These are phyloP conservation scores for Cyberlindnera petersonii DNA, from an alignment of 805 yeast genomes.

Conservation along the genomic window DNA sequence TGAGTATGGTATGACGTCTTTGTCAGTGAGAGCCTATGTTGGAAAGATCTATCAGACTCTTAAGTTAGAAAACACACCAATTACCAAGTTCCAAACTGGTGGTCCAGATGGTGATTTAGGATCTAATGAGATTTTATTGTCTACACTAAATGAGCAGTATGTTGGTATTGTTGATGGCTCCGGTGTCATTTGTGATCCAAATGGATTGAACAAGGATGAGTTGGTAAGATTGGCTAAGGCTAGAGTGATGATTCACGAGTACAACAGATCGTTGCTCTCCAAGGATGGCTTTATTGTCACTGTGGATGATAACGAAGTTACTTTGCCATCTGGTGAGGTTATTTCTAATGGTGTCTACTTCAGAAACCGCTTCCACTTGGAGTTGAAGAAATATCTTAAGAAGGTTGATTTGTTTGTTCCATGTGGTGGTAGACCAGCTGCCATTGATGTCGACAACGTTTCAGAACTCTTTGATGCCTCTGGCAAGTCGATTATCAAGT, in stretches of 20 bases:
- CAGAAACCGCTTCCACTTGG: slow-evolving; percentile 86
- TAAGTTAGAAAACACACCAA: slow-evolving; percentile 49
- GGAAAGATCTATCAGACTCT: slow-evolving; percentile 81
- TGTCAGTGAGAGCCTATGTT: slow-evolving; percentile 89
- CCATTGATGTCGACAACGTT: slow-evolving; percentile 85
- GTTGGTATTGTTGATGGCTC: slow-evolving; percentile 93
- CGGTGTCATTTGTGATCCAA: slow-evolving; percentile 90
- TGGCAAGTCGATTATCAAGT: slow-evolving; percentile 75
- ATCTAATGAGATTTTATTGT: slow-evolving; percentile 86
- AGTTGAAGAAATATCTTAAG: slow-evolving; percentile 58
- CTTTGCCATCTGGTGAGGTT: slow-evolving; percentile 66
- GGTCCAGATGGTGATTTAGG: slow-evolving; percentile 99
- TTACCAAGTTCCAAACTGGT: slow-evolving; percentile 91
- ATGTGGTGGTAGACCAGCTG: slow-evolving; percentile 98
- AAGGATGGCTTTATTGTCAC: slow-evolving; percentile 74
- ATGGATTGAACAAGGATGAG: slow-evolving; percentile 81
- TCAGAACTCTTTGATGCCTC: slow-evolving; percentile 62
- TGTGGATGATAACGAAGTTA: slow-evolving; percentile 79
- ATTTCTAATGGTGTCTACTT: slow-evolving; percentile 84
- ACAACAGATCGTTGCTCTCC: slow-evolving; percentile 63
- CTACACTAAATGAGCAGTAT: slow-evolving; percentile 71
- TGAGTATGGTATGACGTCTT: slow-evolving; percentile 95
- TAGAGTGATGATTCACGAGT: slow-evolving; percentile 71
- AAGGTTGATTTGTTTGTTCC: slow-evolving; percentile 87
- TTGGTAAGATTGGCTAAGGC: slow-evolving; percentile 70